Evolutionary conservation across 352 stramenopile genomes (phyloP), one percentile per base, ranked within the genome.

Genomic region (Saprolegnia diclina): DNA sequence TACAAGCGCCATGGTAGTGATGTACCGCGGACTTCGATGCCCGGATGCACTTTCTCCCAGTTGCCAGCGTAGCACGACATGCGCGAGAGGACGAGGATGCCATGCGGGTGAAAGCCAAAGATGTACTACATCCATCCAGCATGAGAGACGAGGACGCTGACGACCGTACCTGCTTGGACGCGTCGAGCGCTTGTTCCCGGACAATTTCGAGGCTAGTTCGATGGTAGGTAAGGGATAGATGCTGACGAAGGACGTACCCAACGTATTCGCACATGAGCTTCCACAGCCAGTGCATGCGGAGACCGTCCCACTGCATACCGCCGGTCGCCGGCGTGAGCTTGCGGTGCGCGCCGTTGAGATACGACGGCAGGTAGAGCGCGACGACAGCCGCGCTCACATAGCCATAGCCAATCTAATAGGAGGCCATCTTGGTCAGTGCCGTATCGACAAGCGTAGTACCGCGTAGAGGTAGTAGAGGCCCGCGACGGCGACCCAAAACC

Each of bases 21-120:
- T 71, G 29, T 53, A 90, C 82, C 73, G 67, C 81, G 75, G 9
- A 77, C 82, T 18, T 59, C 50, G 59, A 90, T 80, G 54, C 67
- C 77, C 9, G 83, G 81, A 66, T 89, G 89, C 10, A 88, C 55
- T 46, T 80, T 81, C 67, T 89, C 83, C 82, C 82, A 92, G 65
- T 77, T 87, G 56, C 83, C 79, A 26, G 71, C 83, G 55, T 88
- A 88, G 18, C 73, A 81, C 6, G 80, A 76, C 42, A 92, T 67
- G 22, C 83, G 79, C 32, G 83, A 90, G 32, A 89, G 67, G 13
- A 88, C 76, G 52, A 89, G 81, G 73, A 90, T 88, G 24, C 80
- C 79, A 59, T 90, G 82, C 37, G 83, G 82, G 63, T 92, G 82
- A 61, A 79, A 87, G 52, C 80, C 83, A 56, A 91, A 91, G 48